Evolutionary conservation across 2,329 filamentous ascomycete species (phyloP).

Genomic region (Curvularia sp.): DNA sequence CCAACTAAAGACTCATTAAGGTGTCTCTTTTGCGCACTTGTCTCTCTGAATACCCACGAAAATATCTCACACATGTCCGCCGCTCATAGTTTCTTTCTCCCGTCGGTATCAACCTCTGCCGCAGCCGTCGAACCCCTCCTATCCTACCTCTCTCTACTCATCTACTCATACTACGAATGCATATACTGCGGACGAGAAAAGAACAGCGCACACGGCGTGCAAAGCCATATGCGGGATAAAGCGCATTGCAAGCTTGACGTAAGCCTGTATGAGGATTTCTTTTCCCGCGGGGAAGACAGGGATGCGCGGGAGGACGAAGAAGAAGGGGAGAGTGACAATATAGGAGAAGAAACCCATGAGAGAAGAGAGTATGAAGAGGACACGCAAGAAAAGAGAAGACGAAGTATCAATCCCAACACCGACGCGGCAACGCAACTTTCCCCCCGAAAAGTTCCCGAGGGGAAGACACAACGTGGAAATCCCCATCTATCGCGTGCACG

Average conservation of each 20-base stretch:
- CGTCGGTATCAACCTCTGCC: not conserved
- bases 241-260: slow-evolving; percentile 6
- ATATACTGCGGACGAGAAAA: slow-evolving; percentile 7
- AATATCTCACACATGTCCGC: slow-evolving; percentile 13
- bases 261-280: not conserved
- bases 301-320: not conserved
- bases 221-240: slow-evolving; percentile 15
- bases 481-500: not conserved
- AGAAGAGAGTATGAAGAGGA: not conserved
- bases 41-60: not conserved
- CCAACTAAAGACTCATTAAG: not conserved
- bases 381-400: not conserved
- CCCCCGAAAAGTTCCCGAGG: not conserved
- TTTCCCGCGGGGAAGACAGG: not conserved
- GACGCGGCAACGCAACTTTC: not conserved
- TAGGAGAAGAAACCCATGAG: not conserved
- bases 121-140: not conserved
- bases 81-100: not conserved
- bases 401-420: not conserved
- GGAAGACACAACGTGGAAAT: not conserved
- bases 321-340: not conserved
- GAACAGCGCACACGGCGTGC: slow-evolving; percentile 2
- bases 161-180: slow-evolving; percentile 8
- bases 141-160: not conserved
- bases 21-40: slow-evolving; percentile 11